A percentile compares a stretch with the other conserved stretches of the same genome.
These are phyloP conservation scores for Paecilomyces sp. DNA, from an alignment of 2,329 filamentous ascomycete genomes.

Conservation along the genomic window DNA sequence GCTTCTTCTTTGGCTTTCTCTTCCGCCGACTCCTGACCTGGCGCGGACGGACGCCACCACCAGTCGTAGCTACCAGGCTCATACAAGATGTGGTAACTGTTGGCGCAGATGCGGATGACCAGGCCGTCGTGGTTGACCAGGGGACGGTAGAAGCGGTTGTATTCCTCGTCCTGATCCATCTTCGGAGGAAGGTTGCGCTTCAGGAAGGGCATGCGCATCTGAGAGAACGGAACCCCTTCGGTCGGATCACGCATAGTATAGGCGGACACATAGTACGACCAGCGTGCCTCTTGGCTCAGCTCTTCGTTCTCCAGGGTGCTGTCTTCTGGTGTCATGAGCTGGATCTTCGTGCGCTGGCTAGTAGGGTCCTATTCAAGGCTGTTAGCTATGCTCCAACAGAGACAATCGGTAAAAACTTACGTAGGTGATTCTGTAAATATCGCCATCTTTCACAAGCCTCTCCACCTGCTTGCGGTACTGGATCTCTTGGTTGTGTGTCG, in stretches of 20 bases:
- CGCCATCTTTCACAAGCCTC: constrained; percentile 85
- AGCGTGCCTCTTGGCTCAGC: constrained; percentile 55
- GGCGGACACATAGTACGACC: constrained; percentile 94
- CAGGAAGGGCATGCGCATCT: constrained; percentile 62
- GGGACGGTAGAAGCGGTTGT: constrained; percentile 47
- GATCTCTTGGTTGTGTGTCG: constrained; percentile 83
- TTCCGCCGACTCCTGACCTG: constrained; percentile 21
- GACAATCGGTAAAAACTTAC: constrained; percentile 54
- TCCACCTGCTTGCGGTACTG: constrained; percentile 87
- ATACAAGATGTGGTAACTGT: constrained; percentile 74
- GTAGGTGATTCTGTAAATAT: constrained; percentile 83
- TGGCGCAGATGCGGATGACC: constrained; percentile 66
- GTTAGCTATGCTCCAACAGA: constrained; percentile 17
- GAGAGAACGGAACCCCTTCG: constrained; percentile 62
- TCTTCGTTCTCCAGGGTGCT: constrained; percentile 69
- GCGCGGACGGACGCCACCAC: constrained; percentile 48
- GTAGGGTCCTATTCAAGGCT: constrained; percentile 50
- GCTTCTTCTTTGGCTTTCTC: constrained; percentile 27
- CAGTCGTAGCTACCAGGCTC: constrained; percentile 63
- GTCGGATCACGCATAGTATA: constrained; percentile 86
- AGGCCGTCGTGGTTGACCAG: constrained; percentile 61
- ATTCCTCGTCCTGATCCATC: constrained; percentile 55
- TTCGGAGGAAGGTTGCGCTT: constrained; percentile 61
- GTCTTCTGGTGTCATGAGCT: constrained; percentile 82
- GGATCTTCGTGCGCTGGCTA: constrained; percentile 62